Evolutionary conservation across 768 basidiomycete species (phyloP), one percentile per base, ranked within the genome.

Genomic region (Leccinum rimulosum): DNA sequence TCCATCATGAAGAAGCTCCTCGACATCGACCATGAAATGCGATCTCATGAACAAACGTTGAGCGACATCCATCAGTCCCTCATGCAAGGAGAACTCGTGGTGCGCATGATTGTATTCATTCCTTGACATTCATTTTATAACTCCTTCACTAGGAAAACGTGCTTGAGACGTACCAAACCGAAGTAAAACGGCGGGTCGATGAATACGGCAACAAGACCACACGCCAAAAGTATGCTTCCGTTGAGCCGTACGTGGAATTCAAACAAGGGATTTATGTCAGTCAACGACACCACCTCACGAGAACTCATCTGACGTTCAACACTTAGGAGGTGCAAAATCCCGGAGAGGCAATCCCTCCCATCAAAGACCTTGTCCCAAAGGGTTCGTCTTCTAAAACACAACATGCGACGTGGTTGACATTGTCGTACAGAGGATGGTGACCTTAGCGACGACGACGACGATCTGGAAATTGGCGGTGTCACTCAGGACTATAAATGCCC

Each of bases 401-500:
- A 30, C 25, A 30, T 36, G 2, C 28, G 15, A 10, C 36, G 9
- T 12, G 8, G n/a, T 43, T 61, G 38, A 50, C 50, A 5, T 25
- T 49, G 8, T 43, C 43, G 11, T 36, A 14, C 50, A 94, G 93
- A 94, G 82, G 79, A 83, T 45, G 91, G 85, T 10, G 92, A 93
- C 61, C 85, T 82, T 31, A 91, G 88, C 55, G 91, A 91, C 58
- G 86, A 87, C 54, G 95, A 95, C 33, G 91, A 94, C 54, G 95
- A 97, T 12, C 73, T 98, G 33, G 89, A 94, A 73, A 78, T 96
- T 52, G 95, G 95, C 54, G 94, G 93, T 27, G 81, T 87, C 30
- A 89, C 86, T 6, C 89, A 91, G 67, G 87, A 86, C 66, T 93
- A 87, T 78, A 88, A 84, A 56, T 96, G 94, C 64, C 95, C 94